Base-by-base conservation (phyloP, 306 rosid genomes). In the Arachis stenosperma region DNA sequence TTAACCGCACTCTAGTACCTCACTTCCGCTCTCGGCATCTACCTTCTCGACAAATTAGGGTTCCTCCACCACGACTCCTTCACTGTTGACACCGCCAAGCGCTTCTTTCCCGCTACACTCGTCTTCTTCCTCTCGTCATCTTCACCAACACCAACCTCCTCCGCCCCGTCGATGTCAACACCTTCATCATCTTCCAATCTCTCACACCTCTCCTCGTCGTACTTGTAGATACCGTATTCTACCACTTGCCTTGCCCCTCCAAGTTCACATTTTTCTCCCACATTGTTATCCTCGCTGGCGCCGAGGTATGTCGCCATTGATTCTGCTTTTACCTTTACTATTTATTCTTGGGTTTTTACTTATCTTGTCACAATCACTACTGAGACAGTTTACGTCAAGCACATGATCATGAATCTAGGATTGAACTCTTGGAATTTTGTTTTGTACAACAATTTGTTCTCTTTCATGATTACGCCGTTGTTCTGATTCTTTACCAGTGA, bases 371-470 rank as follows among this genome's bases (percentile, higher is more conserved):
- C 96, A 3, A 94, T 94, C 72, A 89, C 95, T 5, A 89, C 97
- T 61, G 96, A 94, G 78, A 94, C 91, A 96, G 99, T 94, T 73
- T 94, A 94, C 59, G 91, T 91, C 79, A 91, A 94, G 63, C 99
- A 91, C 72, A 89, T 94, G 92, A 97, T 94, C 54, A 94, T 96
- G 69, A 91, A 70, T 83, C 96, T 91, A 12, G 97, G 96, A 17
- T 37, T 94, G 81, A 91, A 87, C 82, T 91, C 99, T 0, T 91
- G 97, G 97, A 97, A 96, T 6, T 91, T 94, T 59, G 99, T 94
- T 7, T 67, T 91, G 36, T 94, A 91, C 58, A 94, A 94, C 65
- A 94, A 94, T 74, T 43, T 94, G 6, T 66, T 94, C 67, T 94
- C 97, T 0, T 58, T 94, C 33, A 91, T 91, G 90, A 81, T 91